Base-by-base conservation (phyloP, 164 flowering plant genomes). In the Amborella trichopoda region DNA sequence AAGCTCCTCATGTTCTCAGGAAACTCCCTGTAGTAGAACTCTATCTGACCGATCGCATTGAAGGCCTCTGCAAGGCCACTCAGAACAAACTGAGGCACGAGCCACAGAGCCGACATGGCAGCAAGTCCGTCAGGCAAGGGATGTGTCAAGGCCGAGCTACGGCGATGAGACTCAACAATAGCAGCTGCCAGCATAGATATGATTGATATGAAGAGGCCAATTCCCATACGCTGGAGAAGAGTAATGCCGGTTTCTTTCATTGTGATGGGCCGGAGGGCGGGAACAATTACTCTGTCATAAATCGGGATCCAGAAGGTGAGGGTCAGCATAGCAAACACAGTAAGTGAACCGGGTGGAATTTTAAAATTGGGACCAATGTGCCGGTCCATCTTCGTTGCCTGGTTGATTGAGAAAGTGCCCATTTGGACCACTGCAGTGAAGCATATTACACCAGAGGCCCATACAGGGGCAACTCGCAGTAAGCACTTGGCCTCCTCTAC, bases 401-500 rank as follows among this genome's bases (percentile, higher is more conserved):
- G 81, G 42, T 68, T 68, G 22, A 77, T 68, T 6, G 53, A 59
- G 40, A 54, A 75, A 4, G 71, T 75, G 3, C 47, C 41, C 36
- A 61, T 68, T 26, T 77, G 80, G 21, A 60, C 61, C 3, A 63
- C 26, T 0, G 71, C 50, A 0, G 65, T 49, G 39, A 43, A 59
- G 69, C 46, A 77, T 14, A 80, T 33, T 12, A 73, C 55, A 40
- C 65, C 68, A 6, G 83, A 39, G 3, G 53, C 54, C 78, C 81
- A 86, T 20, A 90, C 70, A 10, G 97, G 95, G 2, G 83, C 42
- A 21, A 86, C 70, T 55, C 89, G 63, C 6, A 78, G 6, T 13
- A 90, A 9, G 63, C 95, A 83, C 48, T 90, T 90, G 23, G 68
- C 66, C 58, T 86, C 89, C 54, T 90, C 97, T 13, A 78, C 76